A percentile compares a stretch with the other conserved stretches of the same genome.
phyloP scores from a whole-genome alignment of 306 rosid genomes.

The Acacia crassicarpa region DNA sequence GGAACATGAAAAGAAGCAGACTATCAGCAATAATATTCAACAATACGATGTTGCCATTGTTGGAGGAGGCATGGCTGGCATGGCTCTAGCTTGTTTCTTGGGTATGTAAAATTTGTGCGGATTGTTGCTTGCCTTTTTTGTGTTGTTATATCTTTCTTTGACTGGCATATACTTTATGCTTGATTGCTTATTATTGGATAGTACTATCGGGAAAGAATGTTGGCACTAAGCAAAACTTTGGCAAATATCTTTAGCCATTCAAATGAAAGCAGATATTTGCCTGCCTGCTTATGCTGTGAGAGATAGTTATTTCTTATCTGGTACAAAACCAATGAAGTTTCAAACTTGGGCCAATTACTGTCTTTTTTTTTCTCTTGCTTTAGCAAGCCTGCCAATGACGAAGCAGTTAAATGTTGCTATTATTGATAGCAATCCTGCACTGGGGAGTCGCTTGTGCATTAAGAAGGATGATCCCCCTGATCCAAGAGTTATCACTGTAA shows the following conservation, averaged over 20 bases:
- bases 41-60: slow-evolving; percentile 90
- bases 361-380: slow-evolving; percentile 29
- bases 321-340: not conserved
- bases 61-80: slow-evolving; percentile 98
- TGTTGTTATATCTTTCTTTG: slow-evolving; percentile 1
- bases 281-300: slow-evolving; percentile 15
- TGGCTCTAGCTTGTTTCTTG: slow-evolving; percentile 92
- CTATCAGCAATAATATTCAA: slow-evolving; percentile 31
- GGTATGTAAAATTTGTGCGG: slow-evolving; percentile 55
- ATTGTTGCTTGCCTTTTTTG: not conserved
- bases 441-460: slow-evolving; percentile 46
- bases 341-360: slow-evolving; percentile 13
- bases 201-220: not conserved
- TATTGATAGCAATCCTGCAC: slow-evolving; percentile 91
- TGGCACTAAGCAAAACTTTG: slow-evolving; percentile 13
- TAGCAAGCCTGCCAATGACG: slow-evolving; percentile 91
- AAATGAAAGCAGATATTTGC: slow-evolving; percentile 10
- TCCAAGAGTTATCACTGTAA: slow-evolving; percentile 93
- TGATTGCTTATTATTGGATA: not conserved
- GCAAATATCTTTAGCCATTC: not conserved
- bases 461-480: slow-evolving; percentile 83
- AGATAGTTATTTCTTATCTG: slow-evolving; percentile 14
- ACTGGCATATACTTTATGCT: not conserved
- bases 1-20: slow-evolving; percentile 53
- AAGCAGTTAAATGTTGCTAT: slow-evolving; percentile 89